These are phyloP conservation scores for Lophiotrema nucula DNA, from an alignment of 495 filamentous ascomycete genomes.

Conservation along the genomic window DNA sequence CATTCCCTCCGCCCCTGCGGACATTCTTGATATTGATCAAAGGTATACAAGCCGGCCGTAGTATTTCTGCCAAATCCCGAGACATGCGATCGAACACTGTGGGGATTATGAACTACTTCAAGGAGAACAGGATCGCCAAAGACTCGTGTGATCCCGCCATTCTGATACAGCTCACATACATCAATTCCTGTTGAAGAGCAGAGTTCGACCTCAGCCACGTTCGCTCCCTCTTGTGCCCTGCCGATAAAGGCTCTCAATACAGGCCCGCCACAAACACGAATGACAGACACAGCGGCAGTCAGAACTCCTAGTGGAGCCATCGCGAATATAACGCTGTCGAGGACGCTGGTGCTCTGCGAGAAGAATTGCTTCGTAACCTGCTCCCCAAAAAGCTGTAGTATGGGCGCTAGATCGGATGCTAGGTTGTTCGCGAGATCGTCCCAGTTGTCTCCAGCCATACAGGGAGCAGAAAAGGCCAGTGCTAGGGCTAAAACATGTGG, in stretches of 20 bases:
- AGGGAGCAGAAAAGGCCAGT: too few relatives aligned
- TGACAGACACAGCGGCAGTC: conserved; percentile 1
- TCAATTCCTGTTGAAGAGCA: background rate
- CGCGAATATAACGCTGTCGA: conserved; percentile 33
- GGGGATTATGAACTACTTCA: too few relatives aligned
- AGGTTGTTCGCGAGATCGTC: conserved; percentile 31
- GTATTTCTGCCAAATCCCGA: too few relatives aligned
- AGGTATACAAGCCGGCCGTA: too few relatives aligned
- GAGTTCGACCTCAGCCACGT: background rate
- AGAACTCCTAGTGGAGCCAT: conserved; percentile 21
- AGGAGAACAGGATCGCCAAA: too few relatives aligned
- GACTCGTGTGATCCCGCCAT: too few relatives aligned
- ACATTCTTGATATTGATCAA: too few relatives aligned
- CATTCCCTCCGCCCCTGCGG: too few relatives aligned
- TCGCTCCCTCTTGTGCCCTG: background rate
- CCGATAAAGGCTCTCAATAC: conserved; percentile 31
- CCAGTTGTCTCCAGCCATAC: conserved; percentile 5
- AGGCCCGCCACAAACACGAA: conserved; percentile 14
- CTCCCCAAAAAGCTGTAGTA: conserved; percentile 35
- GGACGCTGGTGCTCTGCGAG: background rate
- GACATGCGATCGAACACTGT: too few relatives aligned
- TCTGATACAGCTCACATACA: conserved; percentile 1
- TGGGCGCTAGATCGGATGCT: conserved; percentile 28
- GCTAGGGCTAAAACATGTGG: too few relatives aligned
- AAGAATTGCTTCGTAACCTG: conserved; percentile 28